These are phyloP conservation scores for Aquanectria penicillioides DNA, from an alignment of 2,329 filamentous ascomycete species.

Conservation along the genomic window DNA sequence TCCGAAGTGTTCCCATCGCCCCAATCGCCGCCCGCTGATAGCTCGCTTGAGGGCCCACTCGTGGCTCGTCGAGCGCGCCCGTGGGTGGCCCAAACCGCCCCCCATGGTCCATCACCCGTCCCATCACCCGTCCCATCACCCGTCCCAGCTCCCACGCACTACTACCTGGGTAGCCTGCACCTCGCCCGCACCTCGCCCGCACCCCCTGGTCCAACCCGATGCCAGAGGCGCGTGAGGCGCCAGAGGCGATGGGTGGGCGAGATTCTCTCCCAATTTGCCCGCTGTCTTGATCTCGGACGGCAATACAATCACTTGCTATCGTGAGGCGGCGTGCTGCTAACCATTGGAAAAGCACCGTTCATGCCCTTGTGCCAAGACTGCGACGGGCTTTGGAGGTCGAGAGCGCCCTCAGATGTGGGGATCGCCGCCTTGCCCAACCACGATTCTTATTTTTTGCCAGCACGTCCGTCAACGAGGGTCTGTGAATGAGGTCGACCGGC, in stretches of 20 bases:
- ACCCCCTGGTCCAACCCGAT: constrained; percentile 10
- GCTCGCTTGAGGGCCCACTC: too few species aligned
- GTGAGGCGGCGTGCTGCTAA: constrained; percentile 36
- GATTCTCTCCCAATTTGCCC: constrained; percentile 35
- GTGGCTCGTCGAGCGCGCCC: too few species aligned
- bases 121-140: constrained; percentile 2
- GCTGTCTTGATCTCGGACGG: constrained; percentile 30
- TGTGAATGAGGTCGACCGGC: not conserved
- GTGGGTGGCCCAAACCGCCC: too few species aligned
- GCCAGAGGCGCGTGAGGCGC: constrained; percentile 40
- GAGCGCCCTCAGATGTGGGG: constrained; percentile 32
- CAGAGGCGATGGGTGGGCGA: constrained; percentile 33
- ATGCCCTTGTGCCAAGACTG: constrained; percentile 33
- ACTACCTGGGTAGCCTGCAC: too few species aligned
- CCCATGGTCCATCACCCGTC: too few species aligned
- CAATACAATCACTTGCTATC: constrained; percentile 28
- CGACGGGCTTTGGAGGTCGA: constrained; percentile 25
- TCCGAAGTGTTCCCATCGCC: not conserved
- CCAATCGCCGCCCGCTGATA: not conserved
- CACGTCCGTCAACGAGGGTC: constrained; percentile 11
- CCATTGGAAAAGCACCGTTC: constrained; percentile 34
- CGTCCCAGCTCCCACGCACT: too few species aligned
- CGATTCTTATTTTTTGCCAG: constrained; percentile 27
- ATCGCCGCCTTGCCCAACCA: constrained; percentile 36
- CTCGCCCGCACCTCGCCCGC: not conserved